Evolutionary conservation across 768 basidiomycete species (phyloP), one percentile per base, ranked within the genome.

Genomic region (Hortiboletus flavorubellus): DNA sequence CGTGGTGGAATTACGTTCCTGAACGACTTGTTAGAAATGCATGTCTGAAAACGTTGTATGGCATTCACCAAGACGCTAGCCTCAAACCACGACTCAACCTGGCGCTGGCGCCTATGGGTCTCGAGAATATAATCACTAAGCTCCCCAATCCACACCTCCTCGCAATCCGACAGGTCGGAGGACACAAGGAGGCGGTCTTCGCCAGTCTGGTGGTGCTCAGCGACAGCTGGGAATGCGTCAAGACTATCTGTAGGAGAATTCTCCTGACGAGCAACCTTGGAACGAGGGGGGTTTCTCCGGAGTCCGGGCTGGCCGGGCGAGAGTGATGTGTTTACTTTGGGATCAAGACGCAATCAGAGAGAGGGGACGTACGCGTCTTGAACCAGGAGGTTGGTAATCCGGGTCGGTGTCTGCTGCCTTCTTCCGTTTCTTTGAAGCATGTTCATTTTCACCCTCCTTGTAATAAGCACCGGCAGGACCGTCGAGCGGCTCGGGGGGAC

Each of bases 101-200:
- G 85, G 48, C 80, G 82, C 69, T 84, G 82, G 47, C 89, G 82
- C 66, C 84, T 84, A 64, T 86, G 83, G 7, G 87, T 89, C 63
- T 89, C 85, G 31, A 85, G 65, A 49, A 83, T 76, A 63, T 92
- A 93, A 53, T 82, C 82, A 49, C 78, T 76, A 15, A 92, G 77
- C 64, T 89, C 89, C 26, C 75, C 78, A 42, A 75, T 72, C 91
- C 91, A 93, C 15, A 93, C 66, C 55, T 91, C 90, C 60, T 81
- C 80, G 59, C 85, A 90, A 55, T 91, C 91, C 30, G 91, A 89
- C 58, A 93, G 74, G 76, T 93, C 91, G 21, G 91, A 91, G 16
- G 89, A 89, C 11, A 73, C 70, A 12, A 81, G 73, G 38, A 73
- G 73, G 45, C 62, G 71, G 31, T 78, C 78, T 33, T 83, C 80